phyloP scores from a whole-genome alignment of 75 land plant genomes.

The Cupressus sempervirens region DNA sequence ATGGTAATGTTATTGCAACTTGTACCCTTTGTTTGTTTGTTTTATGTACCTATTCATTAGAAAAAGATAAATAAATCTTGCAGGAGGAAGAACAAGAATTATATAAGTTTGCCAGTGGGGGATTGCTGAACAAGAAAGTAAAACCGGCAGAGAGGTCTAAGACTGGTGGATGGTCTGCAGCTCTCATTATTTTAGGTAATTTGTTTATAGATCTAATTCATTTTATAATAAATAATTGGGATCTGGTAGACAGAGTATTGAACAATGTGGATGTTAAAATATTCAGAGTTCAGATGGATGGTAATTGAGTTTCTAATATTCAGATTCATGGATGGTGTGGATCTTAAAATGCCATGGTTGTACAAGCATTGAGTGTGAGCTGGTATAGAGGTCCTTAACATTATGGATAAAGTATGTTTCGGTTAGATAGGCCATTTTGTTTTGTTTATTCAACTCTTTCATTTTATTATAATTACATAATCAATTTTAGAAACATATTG shows the following conservation, averaged over 20 bases:
- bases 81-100: neutral
- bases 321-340: no score
- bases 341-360: neutral
- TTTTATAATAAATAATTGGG: neutral
- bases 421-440: neutral
- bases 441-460: no score
- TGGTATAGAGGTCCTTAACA: neutral
- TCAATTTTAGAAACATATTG: no score
- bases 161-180: constrained; percentile 84
- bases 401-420: no score
- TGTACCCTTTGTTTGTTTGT: no score
- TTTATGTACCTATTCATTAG: no score
- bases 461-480: no score
- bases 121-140: constrained; percentile 53
- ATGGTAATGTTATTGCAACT: neutral
- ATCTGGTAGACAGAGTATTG: neutral
- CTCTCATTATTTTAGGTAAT: constrained; percentile 70
- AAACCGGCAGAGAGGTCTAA: constrained; percentile 65
- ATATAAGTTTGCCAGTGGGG: constrained; percentile 10
- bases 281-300: neutral
- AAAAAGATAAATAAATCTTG: neutral
- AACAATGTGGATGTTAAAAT: neutral
- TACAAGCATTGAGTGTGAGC: neutral
- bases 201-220: neutral
- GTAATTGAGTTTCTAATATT: constrained; percentile 1